Conservation (phyloP, 108 stramenopile genomes). For the Epithemia pelagica region DNA sequence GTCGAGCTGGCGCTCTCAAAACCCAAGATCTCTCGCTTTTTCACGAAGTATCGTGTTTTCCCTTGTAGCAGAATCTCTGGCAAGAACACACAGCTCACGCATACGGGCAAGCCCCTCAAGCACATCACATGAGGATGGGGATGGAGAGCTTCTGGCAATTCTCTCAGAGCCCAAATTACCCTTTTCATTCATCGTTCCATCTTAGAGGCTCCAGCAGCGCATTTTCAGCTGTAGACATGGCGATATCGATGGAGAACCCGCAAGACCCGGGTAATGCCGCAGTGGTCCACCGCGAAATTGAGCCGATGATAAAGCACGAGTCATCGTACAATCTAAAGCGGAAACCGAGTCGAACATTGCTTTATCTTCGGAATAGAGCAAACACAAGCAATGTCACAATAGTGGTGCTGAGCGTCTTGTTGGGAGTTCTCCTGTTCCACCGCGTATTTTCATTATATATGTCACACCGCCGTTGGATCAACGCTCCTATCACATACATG, state of each 20-base stretch:
- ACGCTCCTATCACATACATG: constrained; percentile 19
- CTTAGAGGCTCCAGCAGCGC: neutral
- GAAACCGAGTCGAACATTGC: constrained; percentile 10
- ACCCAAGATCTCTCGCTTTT: no score
- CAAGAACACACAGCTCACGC: no score
- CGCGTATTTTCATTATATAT: constrained; percentile 9
- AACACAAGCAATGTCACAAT: constrained; percentile 7
- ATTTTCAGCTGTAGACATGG: neutral
- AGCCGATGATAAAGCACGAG: constrained; percentile 2
- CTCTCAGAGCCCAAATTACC: neutral
- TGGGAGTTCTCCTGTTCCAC: constrained; percentile 4
- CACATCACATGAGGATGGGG: neutral
- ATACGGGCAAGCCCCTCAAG: neutral
- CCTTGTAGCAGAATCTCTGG: no score
- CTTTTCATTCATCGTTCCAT: neutral
- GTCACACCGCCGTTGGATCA: constrained; percentile 8
- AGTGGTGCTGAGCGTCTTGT: neutral
- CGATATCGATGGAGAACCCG: constrained; percentile 5
- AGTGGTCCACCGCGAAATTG: neutral
- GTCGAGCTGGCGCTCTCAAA: neutral
- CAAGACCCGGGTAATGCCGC: constrained; percentile 2
- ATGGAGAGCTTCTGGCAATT: neutral
- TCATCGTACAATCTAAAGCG: neutral
- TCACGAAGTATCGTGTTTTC: no score
- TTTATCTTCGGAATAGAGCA: constrained; percentile 11